These are phyloP conservation scores for Trichoderma simmonsii DNA, from an alignment of 2,329 filamentous ascomycete genomes.

Conservation along the genomic window DNA sequence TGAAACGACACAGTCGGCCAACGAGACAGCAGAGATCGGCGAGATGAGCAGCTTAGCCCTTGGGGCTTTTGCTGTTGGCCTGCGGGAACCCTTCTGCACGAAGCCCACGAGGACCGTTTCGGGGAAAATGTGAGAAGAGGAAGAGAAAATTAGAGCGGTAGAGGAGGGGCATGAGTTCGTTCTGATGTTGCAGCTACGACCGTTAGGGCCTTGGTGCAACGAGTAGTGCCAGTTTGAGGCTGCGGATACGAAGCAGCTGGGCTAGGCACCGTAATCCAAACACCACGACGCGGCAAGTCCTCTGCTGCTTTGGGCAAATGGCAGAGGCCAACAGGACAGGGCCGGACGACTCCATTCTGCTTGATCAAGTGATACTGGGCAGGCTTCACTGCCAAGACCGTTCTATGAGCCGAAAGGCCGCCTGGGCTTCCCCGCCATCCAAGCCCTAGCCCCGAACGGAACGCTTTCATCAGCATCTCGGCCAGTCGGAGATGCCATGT, in stretches of 20 bases:
- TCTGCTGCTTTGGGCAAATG: neutral
- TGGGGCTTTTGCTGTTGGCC: neutral
- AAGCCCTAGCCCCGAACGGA: conserved; percentile 11
- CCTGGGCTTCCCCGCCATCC: conserved; percentile 14
- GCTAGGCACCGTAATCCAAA: conserved; percentile 5
- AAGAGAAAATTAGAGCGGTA: neutral
- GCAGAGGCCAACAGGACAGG: neutral
- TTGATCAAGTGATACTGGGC: conserved; percentile 16
- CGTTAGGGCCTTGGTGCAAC: neutral
- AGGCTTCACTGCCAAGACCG: conserved; percentile 10
- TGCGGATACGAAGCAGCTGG: conserved; percentile 13
- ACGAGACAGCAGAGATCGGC: conserved; percentile 15
- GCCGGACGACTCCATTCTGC: conserved; percentile 3
- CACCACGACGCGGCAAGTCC: neutral
- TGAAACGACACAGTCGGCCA: conserved; percentile 16
- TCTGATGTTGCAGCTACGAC: neutral
- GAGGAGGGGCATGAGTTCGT: neutral
- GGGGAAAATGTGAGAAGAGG: neutral
- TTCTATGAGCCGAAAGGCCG: conserved; percentile 14
- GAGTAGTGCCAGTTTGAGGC: neutral
- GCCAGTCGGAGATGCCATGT: conserved; percentile 10
- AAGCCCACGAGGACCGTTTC: neutral
- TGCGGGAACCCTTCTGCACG: neutral
- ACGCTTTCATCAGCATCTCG: neutral
- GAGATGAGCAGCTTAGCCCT: neutral